These are phyloP conservation scores for Starmerella roubikii DNA, from an alignment of 805 yeast species.

Conservation along the genomic window DNA sequence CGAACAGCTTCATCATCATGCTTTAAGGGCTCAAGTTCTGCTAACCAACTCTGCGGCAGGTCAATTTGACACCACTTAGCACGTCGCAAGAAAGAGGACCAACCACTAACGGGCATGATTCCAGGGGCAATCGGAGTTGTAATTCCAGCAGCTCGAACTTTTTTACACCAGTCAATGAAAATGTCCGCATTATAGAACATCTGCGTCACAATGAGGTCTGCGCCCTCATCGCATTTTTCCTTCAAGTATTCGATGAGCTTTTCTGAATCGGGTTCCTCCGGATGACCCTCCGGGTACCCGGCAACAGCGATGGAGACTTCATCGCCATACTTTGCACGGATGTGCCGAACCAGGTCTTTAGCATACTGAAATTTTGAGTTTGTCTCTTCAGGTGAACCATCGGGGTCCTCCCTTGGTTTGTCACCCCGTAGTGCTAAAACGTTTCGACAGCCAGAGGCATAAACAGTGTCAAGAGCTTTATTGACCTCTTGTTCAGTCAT, in stretches of 20 bases:
- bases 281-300: conserved; percentile 95
- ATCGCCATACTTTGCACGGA: conserved; percentile 63
- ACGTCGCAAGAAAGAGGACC: conserved; percentile 81
- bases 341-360: conserved; percentile 68
- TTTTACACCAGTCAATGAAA: conserved; percentile 69
- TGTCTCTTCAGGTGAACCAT: not conserved
- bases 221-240: conserved; percentile 89
- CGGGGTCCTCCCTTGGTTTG: conserved; percentile 44
- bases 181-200: conserved; percentile 90
- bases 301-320: conserved; percentile 94
- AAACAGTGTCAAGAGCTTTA: conserved; percentile 72
- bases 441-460: conserved; percentile 85
- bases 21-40: conserved; percentile 61
- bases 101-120: conserved; percentile 96
- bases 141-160: conserved; percentile 58
- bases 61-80: conserved; percentile 86
- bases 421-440: conserved; percentile 92
- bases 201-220: conserved; percentile 85
- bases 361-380: conserved; percentile 61
- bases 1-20: conserved; percentile 85
- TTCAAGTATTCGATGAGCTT: conserved; percentile 50
- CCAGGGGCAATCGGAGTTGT: conserved; percentile 89
- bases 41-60: conserved; percentile 61
- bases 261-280: conserved; percentile 57
- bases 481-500: conserved; percentile 76